Conservation (phyloP, 306 rosid genomes). For the Carpinus viminea region DNA sequence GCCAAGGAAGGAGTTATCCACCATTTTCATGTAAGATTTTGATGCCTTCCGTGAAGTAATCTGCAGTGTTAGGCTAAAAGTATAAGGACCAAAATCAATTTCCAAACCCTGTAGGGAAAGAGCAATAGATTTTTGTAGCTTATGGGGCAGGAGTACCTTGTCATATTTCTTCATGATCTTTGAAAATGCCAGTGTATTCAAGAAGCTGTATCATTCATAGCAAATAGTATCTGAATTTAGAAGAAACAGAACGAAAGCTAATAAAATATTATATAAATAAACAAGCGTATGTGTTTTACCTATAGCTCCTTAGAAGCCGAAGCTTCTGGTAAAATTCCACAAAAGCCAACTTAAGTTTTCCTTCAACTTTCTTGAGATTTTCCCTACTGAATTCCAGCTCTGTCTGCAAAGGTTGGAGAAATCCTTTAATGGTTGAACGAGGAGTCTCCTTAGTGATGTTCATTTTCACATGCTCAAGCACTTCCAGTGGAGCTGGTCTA, state of each 20-base stretch:
- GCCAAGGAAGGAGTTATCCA: conserved; percentile 63
- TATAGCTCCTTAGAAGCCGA: conserved; percentile 28
- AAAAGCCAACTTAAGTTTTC: no score
- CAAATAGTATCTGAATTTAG: no score
- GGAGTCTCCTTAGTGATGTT: conserved; percentile 27
- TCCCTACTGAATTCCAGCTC: no score
- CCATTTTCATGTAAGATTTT: conserved; percentile 66
- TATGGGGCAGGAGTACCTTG: conserved; percentile 40
- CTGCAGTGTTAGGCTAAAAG: conserved; percentile 32
- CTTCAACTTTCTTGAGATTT: no score
- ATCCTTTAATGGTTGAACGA: no score
- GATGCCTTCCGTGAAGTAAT: conserved; percentile 60
- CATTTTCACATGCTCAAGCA: conserved; percentile 49
- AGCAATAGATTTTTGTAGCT: no score
- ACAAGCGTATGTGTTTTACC: conserved; percentile 16
- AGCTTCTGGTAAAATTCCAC: no score
- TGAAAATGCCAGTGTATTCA: conserved; percentile 68
- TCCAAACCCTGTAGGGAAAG: no score
- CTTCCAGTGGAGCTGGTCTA: conserved; percentile 54
- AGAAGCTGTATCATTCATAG: conserved; percentile 42
- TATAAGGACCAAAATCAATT: no score
- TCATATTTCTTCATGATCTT: conserved; percentile 89
- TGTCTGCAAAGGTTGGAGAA: no score
- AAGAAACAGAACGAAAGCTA: neutral
- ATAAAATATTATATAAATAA: neutral